These are phyloP conservation scores for Stephania cephalantha DNA, from an alignment of 164 flowering plant species.

Conservation along the genomic window DNA sequence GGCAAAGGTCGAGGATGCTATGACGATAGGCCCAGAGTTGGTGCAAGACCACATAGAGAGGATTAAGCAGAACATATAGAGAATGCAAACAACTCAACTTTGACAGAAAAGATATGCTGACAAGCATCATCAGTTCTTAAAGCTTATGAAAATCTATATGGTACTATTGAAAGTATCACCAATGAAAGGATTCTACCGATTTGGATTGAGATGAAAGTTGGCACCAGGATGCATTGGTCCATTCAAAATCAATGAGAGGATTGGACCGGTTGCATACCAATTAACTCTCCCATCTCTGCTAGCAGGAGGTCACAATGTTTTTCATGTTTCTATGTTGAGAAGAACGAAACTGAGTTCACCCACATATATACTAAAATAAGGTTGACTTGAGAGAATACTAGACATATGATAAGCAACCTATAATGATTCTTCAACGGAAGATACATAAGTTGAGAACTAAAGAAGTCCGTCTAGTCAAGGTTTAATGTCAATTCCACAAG, in stretches of 20 bases:
- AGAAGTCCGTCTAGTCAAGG: neutral
- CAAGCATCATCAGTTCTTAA: neutral
- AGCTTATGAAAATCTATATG: neutral
- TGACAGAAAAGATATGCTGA: neutral
- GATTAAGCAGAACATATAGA: neutral
- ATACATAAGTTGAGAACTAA: neutral
- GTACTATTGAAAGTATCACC: neutral
- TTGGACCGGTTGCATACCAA: neutral
- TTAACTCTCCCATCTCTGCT: neutral
- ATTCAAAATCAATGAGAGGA: neutral
- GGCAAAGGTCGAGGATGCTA: neutral
- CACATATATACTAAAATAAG: neutral
- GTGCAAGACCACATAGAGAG: neutral
- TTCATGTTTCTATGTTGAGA: neutral
- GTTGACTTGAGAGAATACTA: too few relatives aligned
- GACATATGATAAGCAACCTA: neutral
- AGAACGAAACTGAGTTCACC: neutral
- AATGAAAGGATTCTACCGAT: neutral
- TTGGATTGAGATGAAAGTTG: neutral
- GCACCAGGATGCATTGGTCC: neutral
- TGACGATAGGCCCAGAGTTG: neutral
- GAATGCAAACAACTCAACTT: too few relatives aligned
- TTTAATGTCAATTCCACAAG: neutral
- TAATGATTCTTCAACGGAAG: too few relatives aligned
- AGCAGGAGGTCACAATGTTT: neutral